Base-by-base conservation (phyloP, 164 flowering plant genomes). In the Amborella trichopoda region DNA sequence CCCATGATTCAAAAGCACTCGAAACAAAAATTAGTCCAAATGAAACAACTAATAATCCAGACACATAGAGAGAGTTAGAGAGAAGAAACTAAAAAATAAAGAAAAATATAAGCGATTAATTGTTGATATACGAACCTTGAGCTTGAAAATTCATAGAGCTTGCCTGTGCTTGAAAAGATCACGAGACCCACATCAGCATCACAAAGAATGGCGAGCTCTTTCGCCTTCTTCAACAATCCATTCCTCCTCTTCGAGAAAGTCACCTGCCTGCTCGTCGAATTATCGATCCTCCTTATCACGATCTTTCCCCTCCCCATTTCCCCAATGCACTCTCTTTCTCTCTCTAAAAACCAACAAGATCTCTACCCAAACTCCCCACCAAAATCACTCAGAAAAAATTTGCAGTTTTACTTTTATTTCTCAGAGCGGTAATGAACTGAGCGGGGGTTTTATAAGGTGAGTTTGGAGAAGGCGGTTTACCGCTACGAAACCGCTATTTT, bases 271-370 rank as follows among this genome's bases (percentile, higher is more conserved):
- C 72, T 83, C 3, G 94, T 74, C 2, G 78, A 46, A 50, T 83
- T 76, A 48, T 78, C 94, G 61, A 80, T 83, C 68, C 78, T 65
- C 37, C 64, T 48, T 28, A 83, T 83, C 62, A 65, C 83, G 28
- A 77, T 83, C 78, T 83, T 83, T 41, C 94, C 88, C 61, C 94
- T 77, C 28, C 87, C 88, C 94, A 83, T 81, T 30, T 26, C 17
- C 17, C n/a, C n/a, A n/a, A n/a, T n/a, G n/a, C n/a, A n/a, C n/a
- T n/a, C n/a, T n/a, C n/a, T n/a, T n/a, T n/a, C n/a, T n/a, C n/a
- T n/a, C n/a, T n/a, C n/a, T n/a, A n/a, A n/a, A n/a, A n/a, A n/a
- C n/a, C n/a, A n/a, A n/a, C n/a, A n/a, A n/a, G n/a, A n/a, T n/a
- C n/a, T n/a, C n/a, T n/a, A n/a, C n/a, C n/a, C n/a, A n/a, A n/a